Evolutionary conservation across 1,284 basidiomycete species (phyloP), one percentile per base, ranked within the genome.

Genomic region (Naganishia liquefaciens): DNA sequence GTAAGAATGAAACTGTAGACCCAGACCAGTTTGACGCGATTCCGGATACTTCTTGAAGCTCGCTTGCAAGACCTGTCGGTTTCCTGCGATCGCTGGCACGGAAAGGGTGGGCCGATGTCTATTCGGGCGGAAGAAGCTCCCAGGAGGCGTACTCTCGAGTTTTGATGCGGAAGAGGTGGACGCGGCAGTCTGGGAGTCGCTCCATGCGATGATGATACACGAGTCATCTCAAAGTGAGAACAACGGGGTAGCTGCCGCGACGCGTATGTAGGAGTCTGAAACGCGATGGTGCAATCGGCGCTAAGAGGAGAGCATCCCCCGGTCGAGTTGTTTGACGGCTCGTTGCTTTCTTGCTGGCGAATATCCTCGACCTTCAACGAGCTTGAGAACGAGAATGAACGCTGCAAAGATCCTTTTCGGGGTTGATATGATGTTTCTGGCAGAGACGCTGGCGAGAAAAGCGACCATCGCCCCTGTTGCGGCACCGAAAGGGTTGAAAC

Each of bases 21-120:
- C 57, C 57, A 60, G 47, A 50, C 33, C 57, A 60, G 46, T 40
- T 60, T 60, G 57, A 27, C 23, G 28, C n/a, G 37, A 25, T 40
- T 33, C 2, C n/a, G n/a, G 21, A 30, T 15, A 15, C 27, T 28
- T 13, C 21, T 25, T n/a, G 39, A 44, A 19, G 6, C 28, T 23
- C 43, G 55, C 28, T 33, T 46, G n/a, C 39, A 39, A 13, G 9
- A 21, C 42, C 46, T 23, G 21, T 44, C 25, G 25, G 30, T 42
- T 17, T 55, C 40, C 19, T 27, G 30, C 10, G 23, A 23, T 6
- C 17, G 19, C n/a, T 53, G 37, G 4, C n/a, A 23, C n/a, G 15
- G n/a, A n/a, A 44, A 13, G 15, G 43, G 17, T 9, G 42, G 9
- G 21, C 40, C 33, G 47, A 50, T 33, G 23, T 60, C 37, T 21